A percentile compares a stretch with the other conserved stretches of the same genome.
Conservation (phyloP, 192 early-diverging fungal genomes). For the Podila epicladia region DNA sequence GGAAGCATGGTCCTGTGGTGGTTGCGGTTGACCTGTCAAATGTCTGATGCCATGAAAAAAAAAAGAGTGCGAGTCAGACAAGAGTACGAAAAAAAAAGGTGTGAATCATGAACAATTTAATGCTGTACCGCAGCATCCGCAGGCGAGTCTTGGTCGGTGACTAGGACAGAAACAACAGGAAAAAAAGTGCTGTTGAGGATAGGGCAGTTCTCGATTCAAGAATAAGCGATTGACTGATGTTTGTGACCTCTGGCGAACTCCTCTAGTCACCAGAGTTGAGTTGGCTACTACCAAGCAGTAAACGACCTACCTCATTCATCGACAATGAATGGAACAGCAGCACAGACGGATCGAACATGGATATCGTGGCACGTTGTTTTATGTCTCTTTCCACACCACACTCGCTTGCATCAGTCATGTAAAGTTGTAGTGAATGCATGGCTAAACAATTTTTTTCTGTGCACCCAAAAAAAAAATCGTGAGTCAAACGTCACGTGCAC, state of each 20-base stretch:
- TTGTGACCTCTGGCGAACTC: background rate
- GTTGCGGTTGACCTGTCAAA: conserved; percentile 42
- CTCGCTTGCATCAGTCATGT: background rate
- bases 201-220: background rate
- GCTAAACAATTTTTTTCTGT: background rate
- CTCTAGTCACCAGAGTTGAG: too few relatives aligned
- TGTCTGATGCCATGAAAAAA: conserved; percentile 13
- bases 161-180: conserved; percentile 1
- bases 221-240: too few relatives aligned
- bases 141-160: conserved; percentile 35
- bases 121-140: conserved; percentile 29
- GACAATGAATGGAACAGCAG: conserved; percentile 30
- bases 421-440: background rate
- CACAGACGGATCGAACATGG: conserved; percentile 16
- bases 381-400: background rate
- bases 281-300: background rate
- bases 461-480: too few relatives aligned
- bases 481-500: conserved; percentile 9
- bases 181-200: background rate
- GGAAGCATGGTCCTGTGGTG: conserved; percentile 12
- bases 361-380: conserved; percentile 17
- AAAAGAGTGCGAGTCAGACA: background rate
- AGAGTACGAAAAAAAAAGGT: background rate
- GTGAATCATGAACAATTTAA: background rate
- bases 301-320: conserved; percentile 36